Evolutionary conservation across 1,284 basidiomycete species (phyloP), one percentile per base, ranked within the genome.

Genomic region (Afroboletus lepidellus): DNA sequence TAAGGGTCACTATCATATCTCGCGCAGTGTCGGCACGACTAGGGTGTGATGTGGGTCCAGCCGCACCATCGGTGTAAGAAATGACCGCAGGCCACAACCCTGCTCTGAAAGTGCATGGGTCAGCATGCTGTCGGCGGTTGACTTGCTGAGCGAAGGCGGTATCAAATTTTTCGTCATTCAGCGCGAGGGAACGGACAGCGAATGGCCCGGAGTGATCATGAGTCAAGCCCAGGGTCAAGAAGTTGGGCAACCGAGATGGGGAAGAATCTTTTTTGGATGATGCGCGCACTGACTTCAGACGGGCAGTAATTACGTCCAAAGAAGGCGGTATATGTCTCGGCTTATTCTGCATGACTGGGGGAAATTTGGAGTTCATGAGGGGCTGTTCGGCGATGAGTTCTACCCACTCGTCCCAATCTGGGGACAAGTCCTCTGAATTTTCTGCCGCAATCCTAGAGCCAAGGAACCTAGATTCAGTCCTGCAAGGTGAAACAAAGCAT

Each of bases 271-370:
- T 42, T 11, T 45, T 34, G 18, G 23, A 45, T 36, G 41, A 37
- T 16, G 5, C 29, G 18, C 45, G 38, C n/a, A 37, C 41, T 57
- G 62, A 50, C 60, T 48, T 51, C 57, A 89, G 62, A 54, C 77
- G 84, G 44, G 85, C 82, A 34, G 82, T 81, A 58, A 90, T 90
- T 64, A 90, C 80, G 59, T 87, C 87, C 53, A 91, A 78, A 16
- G 87, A 89, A 13, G 87, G 87, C 32, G 83, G 59, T 34, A 67
- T 59, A 56, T 69, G 72, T 49, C 60, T 62, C 55, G 51, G 32
- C 33, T 48, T 60, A 47, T 45, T 44, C 27, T 56, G 46, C 24
- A 57, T 43, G 16, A 32, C 33, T 16, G 48, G 23, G 13, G 37
- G 2, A 36, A n/a, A 46, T 29, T 51, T 53, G 42, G 48, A 44